These are phyloP conservation scores for Basidioascus undulatus DNA, from an alignment of 768 basidiomycete species.

Conservation along the genomic window DNA sequence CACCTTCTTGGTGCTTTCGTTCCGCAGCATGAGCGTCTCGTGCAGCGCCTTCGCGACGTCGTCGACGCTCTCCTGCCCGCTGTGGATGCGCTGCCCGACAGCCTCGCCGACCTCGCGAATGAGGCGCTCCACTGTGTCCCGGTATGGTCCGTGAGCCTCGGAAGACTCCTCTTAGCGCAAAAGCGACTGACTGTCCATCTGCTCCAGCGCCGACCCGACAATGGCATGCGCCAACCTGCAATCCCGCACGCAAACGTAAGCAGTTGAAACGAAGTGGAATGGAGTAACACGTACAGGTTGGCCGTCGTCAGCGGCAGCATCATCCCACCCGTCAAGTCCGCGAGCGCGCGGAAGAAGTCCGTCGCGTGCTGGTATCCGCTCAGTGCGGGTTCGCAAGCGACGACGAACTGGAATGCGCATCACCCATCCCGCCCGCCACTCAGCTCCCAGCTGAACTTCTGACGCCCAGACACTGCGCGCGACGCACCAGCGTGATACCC, in stretches of 20 bases:
- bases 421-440: no score
- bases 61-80: conserved; percentile 84
- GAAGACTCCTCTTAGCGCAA: conserved; percentile 88
- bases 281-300: no score
- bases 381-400: conserved; percentile 92
- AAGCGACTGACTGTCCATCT: no score
- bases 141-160: no score
- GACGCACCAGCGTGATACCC: conserved; percentile 66
- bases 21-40: conserved; percentile 65
- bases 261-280: no score
- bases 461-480: not conserved
- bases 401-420: conserved; percentile 73
- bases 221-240: conserved; percentile 91
- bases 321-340: conserved; percentile 73
- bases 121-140: conserved; percentile 92
- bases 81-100: conserved; percentile 73
- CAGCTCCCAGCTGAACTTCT: no score
- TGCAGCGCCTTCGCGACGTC: conserved; percentile 87
- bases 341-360: conserved; percentile 84
- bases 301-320: conserved; percentile 94
- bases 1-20: conserved; percentile 91
- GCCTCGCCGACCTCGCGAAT: conserved; percentile 85
- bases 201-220: no score
- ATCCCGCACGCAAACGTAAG: no score
- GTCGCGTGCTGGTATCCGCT: conserved; percentile 66